Evolutionary conservation across 2,329 filamentous ascomycete genomes (phyloP), one percentile per base, ranked within the genome.

Genomic region (Ophiostoma sp.): DNA sequence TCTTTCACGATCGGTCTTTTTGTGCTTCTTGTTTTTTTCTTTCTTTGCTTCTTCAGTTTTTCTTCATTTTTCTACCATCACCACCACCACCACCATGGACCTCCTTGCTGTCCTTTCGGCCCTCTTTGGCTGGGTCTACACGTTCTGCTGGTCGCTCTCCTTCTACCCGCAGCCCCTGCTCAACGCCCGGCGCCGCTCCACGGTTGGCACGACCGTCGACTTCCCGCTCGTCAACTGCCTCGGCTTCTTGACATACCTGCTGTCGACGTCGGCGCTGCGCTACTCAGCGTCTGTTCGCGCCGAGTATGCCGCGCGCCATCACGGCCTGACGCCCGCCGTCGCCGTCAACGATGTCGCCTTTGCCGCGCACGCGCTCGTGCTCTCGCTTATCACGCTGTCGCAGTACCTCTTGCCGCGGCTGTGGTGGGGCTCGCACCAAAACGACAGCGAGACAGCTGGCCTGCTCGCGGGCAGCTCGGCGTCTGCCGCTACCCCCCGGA

Each of bases 91-190:
- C n/a, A 9, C 27, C 42, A 36, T 74, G 73, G 69, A 68, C 36
- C 38, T 85, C 71, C 81, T 87, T 69, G 73, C 76, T 42, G 73
- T 82, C 69, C 67, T 86, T 18, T 87, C 84, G 66, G 83, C 81
- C 75, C 75, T 89, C 44, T 85, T 91, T 73, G 90, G 90, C 77
- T 93, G 90, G 89, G 79, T 89, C 75, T 93, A 93, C 78, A 89
- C 86, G 72, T 72, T 88, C 65, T 87, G 85, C 78, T 95, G 94
- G 94, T 94, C 91, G 12, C 80, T 89, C 16, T 96, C 92, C 16
- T 98, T 97, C 80, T 98, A 98, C 77, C 93, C 94, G 1, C 95
- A 98, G 76, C 87, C 90, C 6, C 79, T 96, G 70, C 84, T 92
- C 71, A 98, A 97, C 82, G 89, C 84, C 77, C 82, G 82, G 42